These are phyloP conservation scores for Tricholomella constricta DNA, from an alignment of 768 basidiomycete species.

Conservation along the genomic window DNA sequence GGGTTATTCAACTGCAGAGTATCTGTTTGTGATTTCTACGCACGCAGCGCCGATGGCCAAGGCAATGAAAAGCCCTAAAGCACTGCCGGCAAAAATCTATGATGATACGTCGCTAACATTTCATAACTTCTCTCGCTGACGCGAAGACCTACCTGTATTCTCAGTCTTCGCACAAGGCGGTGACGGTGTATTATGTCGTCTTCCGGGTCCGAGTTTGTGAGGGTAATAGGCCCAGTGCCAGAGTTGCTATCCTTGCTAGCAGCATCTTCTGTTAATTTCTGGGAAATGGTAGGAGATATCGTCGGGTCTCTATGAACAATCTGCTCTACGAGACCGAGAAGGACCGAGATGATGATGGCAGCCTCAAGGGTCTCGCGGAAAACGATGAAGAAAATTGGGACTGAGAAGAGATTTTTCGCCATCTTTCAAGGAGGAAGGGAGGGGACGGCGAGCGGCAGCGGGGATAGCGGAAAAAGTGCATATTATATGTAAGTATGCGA, in stretches of 20 bases:
- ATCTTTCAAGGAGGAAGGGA: slow-evolving; percentile 38
- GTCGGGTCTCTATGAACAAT: slow-evolving; percentile 51
- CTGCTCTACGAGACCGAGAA: slow-evolving; percentile 90
- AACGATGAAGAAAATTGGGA: slow-evolving; percentile 96
- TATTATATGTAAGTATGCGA: too few species aligned
- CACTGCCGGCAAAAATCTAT: slow-evolving; percentile 78
- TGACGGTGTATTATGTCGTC: slow-evolving; percentile 35
- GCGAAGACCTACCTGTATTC: slow-evolving; percentile 53
- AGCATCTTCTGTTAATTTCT: slow-evolving; percentile 16
- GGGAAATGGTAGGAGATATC: slow-evolving; percentile 14
- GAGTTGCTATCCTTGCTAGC: slow-evolving; percentile 22
- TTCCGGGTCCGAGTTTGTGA: slow-evolving; percentile 19
- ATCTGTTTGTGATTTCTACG: slow-evolving; percentile 10
- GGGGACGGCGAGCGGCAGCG: slow-evolving; percentile 5
- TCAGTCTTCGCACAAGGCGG: slow-evolving; percentile 65
- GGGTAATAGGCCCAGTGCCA: slow-evolving; percentile 25
- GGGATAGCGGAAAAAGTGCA: too few species aligned
- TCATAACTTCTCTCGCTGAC: not conserved
- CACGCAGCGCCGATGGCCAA: slow-evolving; percentile 82
- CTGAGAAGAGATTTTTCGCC: slow-evolving; percentile 78
- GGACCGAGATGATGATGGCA: slow-evolving; percentile 87
- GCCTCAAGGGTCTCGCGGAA: slow-evolving; percentile 95
- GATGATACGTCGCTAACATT: not conserved
- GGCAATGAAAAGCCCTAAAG: slow-evolving; percentile 75
- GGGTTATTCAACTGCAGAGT: not conserved